Conservation (phyloP, 495 filamentous ascomycete genomes). For the Annulohypoxylon nitens region DNA sequence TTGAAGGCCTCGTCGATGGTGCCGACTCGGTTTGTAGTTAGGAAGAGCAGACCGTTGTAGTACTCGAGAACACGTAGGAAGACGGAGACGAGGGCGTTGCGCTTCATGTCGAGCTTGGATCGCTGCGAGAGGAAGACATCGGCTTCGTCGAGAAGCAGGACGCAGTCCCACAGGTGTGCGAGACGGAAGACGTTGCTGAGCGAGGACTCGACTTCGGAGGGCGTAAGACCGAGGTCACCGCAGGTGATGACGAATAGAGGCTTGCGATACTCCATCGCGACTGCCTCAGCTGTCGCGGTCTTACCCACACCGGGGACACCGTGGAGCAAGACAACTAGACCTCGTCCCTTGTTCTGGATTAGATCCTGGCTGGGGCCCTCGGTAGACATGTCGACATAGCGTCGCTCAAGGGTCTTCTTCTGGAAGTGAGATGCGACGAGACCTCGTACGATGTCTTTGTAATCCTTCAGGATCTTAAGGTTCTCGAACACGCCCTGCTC, state of each 20-base stretch:
- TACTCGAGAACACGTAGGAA: constrained; percentile 67
- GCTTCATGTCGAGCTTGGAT: constrained; percentile 58
- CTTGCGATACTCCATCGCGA: constrained; percentile 62
- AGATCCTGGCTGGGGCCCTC: constrained; percentile 70
- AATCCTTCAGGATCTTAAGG: constrained; percentile 64
- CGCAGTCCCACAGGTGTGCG: constrained; percentile 66
- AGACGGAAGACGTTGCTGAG: constrained; percentile 66
- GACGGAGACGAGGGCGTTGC: constrained; percentile 66
- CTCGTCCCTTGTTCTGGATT: constrained; percentile 67
- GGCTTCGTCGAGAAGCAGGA: constrained; percentile 68
- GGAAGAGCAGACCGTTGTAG: constrained; percentile 65
- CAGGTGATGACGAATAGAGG: constrained; percentile 68
- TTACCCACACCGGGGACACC: constrained; percentile 73
- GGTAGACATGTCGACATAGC: constrained; percentile 69
- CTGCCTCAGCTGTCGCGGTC: constrained; percentile 68
- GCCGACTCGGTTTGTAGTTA: constrained; percentile 66
- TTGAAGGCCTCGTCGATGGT: constrained; percentile 66
- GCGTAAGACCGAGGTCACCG: constrained; percentile 66
- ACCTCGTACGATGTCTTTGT: constrained; percentile 67
- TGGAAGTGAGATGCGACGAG: constrained; percentile 62
- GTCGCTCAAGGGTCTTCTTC: constrained; percentile 52
- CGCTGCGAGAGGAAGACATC: constrained; percentile 66
- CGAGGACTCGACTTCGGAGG: constrained; percentile 49
- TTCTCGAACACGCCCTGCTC: constrained; percentile 63
- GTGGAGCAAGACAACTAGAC: constrained; percentile 65